Evolutionary conservation across 768 basidiomycete species (phyloP).

Genomic region (Amanita thiersii): DNA sequence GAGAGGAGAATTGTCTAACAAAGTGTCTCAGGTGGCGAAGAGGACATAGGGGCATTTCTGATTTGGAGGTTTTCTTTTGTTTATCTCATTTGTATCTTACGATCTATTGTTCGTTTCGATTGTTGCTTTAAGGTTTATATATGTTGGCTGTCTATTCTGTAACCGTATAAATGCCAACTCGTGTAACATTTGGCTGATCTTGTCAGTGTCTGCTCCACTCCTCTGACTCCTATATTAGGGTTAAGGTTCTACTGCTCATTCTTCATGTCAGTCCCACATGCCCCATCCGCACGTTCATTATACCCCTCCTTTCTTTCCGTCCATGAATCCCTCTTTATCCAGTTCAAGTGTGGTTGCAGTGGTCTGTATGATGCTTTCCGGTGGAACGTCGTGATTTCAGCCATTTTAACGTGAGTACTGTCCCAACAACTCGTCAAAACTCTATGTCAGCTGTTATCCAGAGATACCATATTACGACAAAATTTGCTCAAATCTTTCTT

Average conservation of each 20-base stretch:
- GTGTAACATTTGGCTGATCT: constrained; percentile 1
- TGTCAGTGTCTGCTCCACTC: too few species aligned
- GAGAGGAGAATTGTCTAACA: background rate
- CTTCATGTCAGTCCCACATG: too few species aligned
- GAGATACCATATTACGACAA: constrained; percentile 68
- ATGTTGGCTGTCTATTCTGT: constrained; percentile 2
- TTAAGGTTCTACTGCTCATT: too few species aligned
- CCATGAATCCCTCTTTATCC: constrained; percentile 50
- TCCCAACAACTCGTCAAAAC: background rate
- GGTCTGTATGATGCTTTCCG: constrained; percentile 69
- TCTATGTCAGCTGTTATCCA: constrained; percentile 19
- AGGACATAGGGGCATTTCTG: constrained; percentile 3
- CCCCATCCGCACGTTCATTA: constrained; percentile 37
- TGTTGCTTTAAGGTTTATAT: constrained; percentile 4
- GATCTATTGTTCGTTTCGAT: background rate
- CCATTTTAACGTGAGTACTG: constrained; percentile 46
- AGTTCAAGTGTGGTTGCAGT: constrained; percentile 46
- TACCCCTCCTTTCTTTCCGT: constrained; percentile 70
- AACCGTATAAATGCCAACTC: constrained; percentile 6
- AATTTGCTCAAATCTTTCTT: constrained; percentile 70
- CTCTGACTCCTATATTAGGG: constrained; percentile 27
- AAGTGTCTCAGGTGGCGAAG: constrained; percentile 1
- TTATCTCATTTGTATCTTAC: constrained; percentile 6
- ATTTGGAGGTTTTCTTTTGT: background rate
- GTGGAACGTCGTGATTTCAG: constrained; percentile 56